phyloP scores from a whole-genome alignment of 2,329 filamentous ascomycete genomes.

The Furcasterigmium furcatum region DNA sequence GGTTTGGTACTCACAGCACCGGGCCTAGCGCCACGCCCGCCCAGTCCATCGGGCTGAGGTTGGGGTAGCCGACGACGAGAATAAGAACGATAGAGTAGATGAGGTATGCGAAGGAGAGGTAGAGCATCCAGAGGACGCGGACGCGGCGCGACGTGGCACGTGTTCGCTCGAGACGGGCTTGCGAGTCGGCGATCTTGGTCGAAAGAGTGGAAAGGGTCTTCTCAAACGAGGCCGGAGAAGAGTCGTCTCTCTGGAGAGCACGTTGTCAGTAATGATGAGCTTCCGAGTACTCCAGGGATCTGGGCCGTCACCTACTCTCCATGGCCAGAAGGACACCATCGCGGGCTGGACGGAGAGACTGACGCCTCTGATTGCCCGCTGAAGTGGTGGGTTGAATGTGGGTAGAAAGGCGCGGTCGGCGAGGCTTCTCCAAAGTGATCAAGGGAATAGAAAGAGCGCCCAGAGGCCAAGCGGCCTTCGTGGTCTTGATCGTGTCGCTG shows the following conservation, averaged over 20 bases:
- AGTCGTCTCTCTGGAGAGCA: conserved; percentile 62
- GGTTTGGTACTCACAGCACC: conserved; percentile 55
- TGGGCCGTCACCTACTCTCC: conserved; percentile 73
- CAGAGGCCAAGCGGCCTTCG: too few species aligned
- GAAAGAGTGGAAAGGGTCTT: conserved; percentile 82
- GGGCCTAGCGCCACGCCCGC: conserved; percentile 75
- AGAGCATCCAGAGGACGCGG: conserved; percentile 85
- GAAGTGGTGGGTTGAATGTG: too few species aligned
- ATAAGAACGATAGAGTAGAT: conserved; percentile 78
- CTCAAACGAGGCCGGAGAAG: conserved; percentile 88
- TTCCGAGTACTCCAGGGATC: too few species aligned
- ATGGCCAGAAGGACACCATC: conserved; percentile 90
- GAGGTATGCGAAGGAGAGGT: conserved; percentile 86
- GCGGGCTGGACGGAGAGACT: neutral
- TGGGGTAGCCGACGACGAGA: conserved; percentile 80
- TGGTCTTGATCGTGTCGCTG: too few species aligned
- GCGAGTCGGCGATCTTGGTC: conserved; percentile 74
- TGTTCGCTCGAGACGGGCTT: conserved; percentile 68
- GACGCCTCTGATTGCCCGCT: neutral
- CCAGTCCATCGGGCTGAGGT: conserved; percentile 76
- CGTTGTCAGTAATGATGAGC: too few species aligned
- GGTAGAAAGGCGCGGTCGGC: too few species aligned
- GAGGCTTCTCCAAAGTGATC: too few species aligned
- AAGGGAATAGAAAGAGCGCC: too few species aligned
- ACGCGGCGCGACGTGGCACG: conserved; percentile 72